Evolutionary conservation across 2,329 filamentous ascomycete genomes (phyloP), one percentile per base, ranked within the genome.

Genomic region (Aspergillus nomiae): DNA sequence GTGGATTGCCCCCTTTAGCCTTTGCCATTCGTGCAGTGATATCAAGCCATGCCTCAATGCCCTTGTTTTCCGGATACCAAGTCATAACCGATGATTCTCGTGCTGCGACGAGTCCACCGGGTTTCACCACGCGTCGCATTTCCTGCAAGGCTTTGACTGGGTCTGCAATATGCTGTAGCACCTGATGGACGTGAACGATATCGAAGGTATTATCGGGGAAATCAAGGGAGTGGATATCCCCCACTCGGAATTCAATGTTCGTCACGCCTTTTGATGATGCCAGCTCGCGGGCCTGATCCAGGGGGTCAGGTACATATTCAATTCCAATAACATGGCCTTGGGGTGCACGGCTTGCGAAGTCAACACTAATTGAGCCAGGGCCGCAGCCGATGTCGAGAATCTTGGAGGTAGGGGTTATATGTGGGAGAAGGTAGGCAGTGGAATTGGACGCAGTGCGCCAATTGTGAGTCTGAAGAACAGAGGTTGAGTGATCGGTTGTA

Each of bases 171-270:
- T 89, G 87, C 62, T 84, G 81, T 7, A 89, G 76, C 0, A 89
- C 83, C 68, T 88, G 86, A 67, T 87, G 85, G 11, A 82, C 83
- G 68, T 87, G 84, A 3, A 89, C 86, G 6, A 89, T 70, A 65
- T 89, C 87, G 64, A 89, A 89, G 1, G 75, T 73, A 30, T 76
- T 74, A 51, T 87, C 82, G 2, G 61, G 54, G 53, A 76, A 78
- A 1, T 70, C 64, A 1, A 84, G 76, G 2, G 73, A 64, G 61
- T 81, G 79, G 16, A 82, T 82, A 74, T 80, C 73, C 11, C 75
- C 79, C 3, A 73, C 65, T 26, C 67, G 67, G 63, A 81, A 81
- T 0, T 61, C 65, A 48, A 79, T 62, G 62, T 80, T 80, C 2
- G 64, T 65, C 11, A 80, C 51, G 0, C 72, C 71, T 11, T 69